Evolutionary conservation across 78 protist species (phyloP), one percentile per base, ranked within the genome.

Genomic region (Dictyostelium firmibasis): DNA sequence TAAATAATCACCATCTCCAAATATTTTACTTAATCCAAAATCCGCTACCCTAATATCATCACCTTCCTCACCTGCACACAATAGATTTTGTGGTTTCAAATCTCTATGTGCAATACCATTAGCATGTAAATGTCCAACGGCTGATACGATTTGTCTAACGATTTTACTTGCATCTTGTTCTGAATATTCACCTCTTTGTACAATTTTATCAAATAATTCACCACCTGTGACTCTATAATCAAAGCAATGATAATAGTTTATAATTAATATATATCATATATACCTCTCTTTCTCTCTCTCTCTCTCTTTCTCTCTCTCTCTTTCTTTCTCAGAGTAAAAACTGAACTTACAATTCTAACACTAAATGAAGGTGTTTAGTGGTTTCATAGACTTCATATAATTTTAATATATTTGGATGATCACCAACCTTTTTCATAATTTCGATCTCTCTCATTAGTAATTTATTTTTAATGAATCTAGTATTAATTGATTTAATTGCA

Each of bases 131-230:
- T 98, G 97, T 14, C 83, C 96, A n/a, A 97, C 92, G 2, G 97
- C 98, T 20, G 79, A 50, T 27, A 98, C 92, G 14, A 98, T 87
- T 64, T 97, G 97, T 70, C 77, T 69, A 16, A 91, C 81, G 79
- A 98, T 77, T 41, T 72, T 91, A 18, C 96, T 69, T 38, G 98
- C 99, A 38, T 96, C 98, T 10, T 38, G 81, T 89, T 98, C 99
- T 11, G 96, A 85, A 81, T 98, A 98, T 35, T 95, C 92, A 25
- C 98, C 97, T 64, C 94, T 85, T 27, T 92, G 96, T 35, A 97
- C 97, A 86, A 98, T 97, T 50, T 93, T 83, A 69, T 98, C 97
- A 69, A 98, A 98, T 74, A 98, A 93, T 88, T 98, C 99, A 41
- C 99, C 99, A 38, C 99, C 99, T 10, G 84, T 67, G n/a, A 97